Percentiles rank a stretch among this genome's conserved stretches.
Conservation (phyloP, 305 asterid species). For the Lippia alba region DNA sequence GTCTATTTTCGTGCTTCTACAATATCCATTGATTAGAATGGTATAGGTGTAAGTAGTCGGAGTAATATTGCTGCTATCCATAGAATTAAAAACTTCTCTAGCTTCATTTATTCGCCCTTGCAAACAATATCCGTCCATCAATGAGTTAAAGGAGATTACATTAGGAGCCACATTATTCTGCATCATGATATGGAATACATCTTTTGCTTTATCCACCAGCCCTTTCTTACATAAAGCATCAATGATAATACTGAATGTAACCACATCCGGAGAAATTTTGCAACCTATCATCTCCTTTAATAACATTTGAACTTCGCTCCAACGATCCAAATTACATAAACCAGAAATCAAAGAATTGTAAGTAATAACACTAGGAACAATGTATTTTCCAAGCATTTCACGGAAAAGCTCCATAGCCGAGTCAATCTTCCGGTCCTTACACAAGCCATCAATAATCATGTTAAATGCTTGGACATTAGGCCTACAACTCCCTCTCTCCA, state of each 20-base stretch:
- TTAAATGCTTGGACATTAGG: background rate
- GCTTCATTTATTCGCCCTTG: conserved; percentile 27
- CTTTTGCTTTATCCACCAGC: too few species aligned
- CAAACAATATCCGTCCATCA: background rate
- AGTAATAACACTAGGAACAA: background rate
- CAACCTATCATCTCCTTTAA: too few species aligned
- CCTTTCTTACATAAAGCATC: too few species aligned
- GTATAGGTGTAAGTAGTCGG: conserved; percentile 3
- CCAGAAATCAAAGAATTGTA: too few species aligned
- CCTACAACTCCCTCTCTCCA: background rate
- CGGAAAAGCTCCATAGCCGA: conserved; percentile 12
- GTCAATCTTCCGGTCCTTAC: conserved; percentile 23
- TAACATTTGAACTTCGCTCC: background rate
- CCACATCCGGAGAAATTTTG: too few species aligned
- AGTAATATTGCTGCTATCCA: conserved; percentile 7
- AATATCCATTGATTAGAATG: conserved; percentile 4
- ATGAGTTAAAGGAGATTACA: conserved; percentile 4
- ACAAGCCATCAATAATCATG: conserved; percentile 25
- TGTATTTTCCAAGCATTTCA: conserved; percentile 26
- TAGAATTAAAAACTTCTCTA: conserved; percentile 14
- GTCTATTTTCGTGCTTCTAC: background rate
- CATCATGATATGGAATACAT: background rate
- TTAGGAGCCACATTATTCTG: conserved; percentile 14
- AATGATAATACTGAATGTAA: too few species aligned
- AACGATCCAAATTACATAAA: too few species aligned